Evolutionary conservation across 306 rosid genomes (phyloP).

Genomic region (Bauhinia variegata): DNA sequence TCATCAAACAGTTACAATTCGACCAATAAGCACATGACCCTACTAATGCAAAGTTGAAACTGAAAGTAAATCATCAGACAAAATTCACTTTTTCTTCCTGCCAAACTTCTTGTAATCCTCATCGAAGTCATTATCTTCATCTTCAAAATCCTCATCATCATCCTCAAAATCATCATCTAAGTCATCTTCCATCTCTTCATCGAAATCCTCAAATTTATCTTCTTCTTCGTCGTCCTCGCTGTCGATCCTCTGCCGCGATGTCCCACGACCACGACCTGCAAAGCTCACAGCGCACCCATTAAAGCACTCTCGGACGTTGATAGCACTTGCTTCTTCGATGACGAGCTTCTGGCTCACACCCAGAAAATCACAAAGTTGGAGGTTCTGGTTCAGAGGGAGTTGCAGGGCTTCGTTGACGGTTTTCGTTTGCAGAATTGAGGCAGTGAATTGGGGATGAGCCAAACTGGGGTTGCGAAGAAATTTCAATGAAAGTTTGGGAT

Average conservation of each 20-base stretch:
- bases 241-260: background rate
- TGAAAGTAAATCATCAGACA: too few relatives aligned
- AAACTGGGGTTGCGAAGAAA: constrained; percentile 8
- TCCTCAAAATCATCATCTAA: background rate
- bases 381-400: too few relatives aligned
- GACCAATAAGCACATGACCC: background rate
- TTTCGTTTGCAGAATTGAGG: background rate
- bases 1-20: too few relatives aligned
- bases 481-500: background rate
- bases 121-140: background rate
- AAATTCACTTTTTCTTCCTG: background rate
- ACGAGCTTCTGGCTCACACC: background rate
- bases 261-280: too few relatives aligned
- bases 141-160: background rate
- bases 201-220: background rate
- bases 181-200: background rate
- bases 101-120: background rate
- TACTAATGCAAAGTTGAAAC: background rate
- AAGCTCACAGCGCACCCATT: background rate
- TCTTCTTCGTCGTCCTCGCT: background rate
- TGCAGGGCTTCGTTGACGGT: background rate
- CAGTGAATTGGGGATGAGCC: background rate
- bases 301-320: background rate
- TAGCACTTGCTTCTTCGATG: background rate
- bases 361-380: background rate